Conservation (phyloP, 768 basidiomycete species). For the Phylloporus rhodoxanthus region DNA sequence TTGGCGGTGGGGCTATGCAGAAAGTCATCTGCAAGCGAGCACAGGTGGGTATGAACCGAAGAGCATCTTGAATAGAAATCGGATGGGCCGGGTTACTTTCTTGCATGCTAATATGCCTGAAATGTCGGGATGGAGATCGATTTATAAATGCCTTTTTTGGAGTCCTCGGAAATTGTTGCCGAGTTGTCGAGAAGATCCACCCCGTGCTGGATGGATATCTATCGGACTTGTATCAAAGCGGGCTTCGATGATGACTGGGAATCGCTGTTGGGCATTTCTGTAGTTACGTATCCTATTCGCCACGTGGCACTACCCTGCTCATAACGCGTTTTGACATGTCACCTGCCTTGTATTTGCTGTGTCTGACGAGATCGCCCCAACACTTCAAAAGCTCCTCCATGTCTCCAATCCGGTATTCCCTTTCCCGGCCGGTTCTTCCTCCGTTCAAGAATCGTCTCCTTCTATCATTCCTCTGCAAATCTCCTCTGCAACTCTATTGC, state of each 20-base stretch:
- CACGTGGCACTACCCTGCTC: conserved; percentile 24
- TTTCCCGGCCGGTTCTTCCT: conserved; percentile 14
- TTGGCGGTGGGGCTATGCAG: not conserved
- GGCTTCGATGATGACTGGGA: too few relatives aligned
- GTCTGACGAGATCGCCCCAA: conserved; percentile 21
- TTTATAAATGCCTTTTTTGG: not conserved
- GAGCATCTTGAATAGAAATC: too few relatives aligned
- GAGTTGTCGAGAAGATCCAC: not conserved
- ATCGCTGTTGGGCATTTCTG: too few relatives aligned
- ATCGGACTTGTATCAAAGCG: not conserved
- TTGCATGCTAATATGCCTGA: not conserved
- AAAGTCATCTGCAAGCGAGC: not conserved
- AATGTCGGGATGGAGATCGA: not conserved
- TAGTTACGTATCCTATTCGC: not conserved
- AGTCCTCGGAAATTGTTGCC: not conserved
- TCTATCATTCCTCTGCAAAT: conserved; percentile 27
- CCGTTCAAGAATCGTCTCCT: conserved; percentile 9
- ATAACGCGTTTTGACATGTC: conserved; percentile 9
- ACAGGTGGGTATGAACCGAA: not conserved
- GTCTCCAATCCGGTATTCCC: conserved; percentile 10
- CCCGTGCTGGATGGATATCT: not conserved
- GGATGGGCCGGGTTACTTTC: too few relatives aligned
- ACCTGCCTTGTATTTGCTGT: conserved; percentile 20
- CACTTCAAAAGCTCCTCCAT: conserved; percentile 21
- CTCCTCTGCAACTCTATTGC: conserved; percentile 19